phyloP scores from a whole-genome alignment of 345 rosid species.

The Citrus trifoliata region DNA sequence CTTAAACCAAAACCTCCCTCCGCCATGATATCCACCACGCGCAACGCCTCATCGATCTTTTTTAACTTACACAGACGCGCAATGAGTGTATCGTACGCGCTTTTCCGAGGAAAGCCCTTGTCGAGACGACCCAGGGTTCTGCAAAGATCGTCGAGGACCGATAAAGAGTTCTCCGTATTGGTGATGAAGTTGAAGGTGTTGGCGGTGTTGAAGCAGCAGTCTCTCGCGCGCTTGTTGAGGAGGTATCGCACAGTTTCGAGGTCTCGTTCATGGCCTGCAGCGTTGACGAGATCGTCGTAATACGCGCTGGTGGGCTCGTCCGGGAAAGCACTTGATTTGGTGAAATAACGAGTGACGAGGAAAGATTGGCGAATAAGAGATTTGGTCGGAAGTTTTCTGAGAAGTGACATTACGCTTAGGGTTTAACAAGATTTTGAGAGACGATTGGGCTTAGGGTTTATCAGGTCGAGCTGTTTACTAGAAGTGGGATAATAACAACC shows the following conservation, averaged over 20 bases:
- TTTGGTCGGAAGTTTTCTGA: constrained; percentile 15
- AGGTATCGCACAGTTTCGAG: constrained; percentile 47
- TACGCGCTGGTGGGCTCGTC: constrained; percentile 44
- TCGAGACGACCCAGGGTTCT: constrained; percentile 44
- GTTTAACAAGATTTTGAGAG: neutral
- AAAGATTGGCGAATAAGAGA: constrained; percentile 7
- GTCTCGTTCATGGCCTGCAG: constrained; percentile 51
- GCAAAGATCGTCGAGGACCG: constrained; percentile 40
- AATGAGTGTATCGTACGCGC: constrained; percentile 53
- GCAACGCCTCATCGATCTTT: constrained; percentile 39
- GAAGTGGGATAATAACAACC: no score
- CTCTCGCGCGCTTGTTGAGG: constrained; percentile 53
- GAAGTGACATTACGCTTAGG: constrained; percentile 1
- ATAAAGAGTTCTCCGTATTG: constrained; percentile 35
- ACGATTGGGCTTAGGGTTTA: neutral
- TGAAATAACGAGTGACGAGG: constrained; percentile 19
- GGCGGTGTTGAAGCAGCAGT: constrained; percentile 54
- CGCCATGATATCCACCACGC: constrained; percentile 38
- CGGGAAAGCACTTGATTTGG: constrained; percentile 27
- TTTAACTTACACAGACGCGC: constrained; percentile 57
- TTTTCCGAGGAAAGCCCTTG: constrained; percentile 45
- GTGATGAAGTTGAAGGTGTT: constrained; percentile 72
- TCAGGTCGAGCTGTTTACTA: neutral
- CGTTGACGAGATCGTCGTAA: constrained; percentile 51
- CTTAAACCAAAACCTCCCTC: constrained; percentile 22